Evolutionary conservation across 169 alveolate species (phyloP).

Genomic region (Plasmodium falciparum): DNA sequence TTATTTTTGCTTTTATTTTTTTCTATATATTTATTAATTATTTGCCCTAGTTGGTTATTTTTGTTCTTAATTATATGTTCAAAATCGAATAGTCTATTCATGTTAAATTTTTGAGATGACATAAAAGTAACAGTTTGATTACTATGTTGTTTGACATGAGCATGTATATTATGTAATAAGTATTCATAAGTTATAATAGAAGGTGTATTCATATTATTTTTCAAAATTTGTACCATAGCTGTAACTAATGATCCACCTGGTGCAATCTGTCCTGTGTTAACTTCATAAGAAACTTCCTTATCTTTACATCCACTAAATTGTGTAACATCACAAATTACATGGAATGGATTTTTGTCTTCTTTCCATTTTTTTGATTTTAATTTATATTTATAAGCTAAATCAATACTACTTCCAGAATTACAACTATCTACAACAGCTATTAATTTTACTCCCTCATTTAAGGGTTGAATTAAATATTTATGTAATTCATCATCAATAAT

Average conservation of each 20-base stretch:
- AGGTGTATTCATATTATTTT: background rate
- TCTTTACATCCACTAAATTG: slow-evolving; percentile 51
- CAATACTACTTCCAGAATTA: slow-evolving; percentile 67
- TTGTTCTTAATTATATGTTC: slow-evolving; percentile 29
- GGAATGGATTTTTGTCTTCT: slow-evolving; percentile 59
- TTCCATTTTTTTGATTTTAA: slow-evolving; percentile 56
- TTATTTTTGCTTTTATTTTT: slow-evolving; percentile 33
- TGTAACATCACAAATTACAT: slow-evolving; percentile 58
- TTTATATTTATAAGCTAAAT: slow-evolving; percentile 58
- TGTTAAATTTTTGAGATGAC: slow-evolving; percentile 52
- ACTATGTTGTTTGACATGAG: slow-evolving; percentile 8
- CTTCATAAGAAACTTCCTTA: slow-evolving; percentile 28
- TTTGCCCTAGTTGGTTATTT: slow-evolving; percentile 26
- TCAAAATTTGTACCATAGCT: slow-evolving; percentile 24
- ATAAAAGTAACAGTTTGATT: slow-evolving; percentile 26
- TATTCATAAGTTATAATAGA: slow-evolving; percentile 28
- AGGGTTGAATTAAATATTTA: slow-evolving; percentile 72
- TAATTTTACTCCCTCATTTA: slow-evolving; percentile 77
- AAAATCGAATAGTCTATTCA: slow-evolving; percentile 45
- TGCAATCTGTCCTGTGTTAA: slow-evolving; percentile 13
- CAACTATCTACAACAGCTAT: slow-evolving; percentile 84
- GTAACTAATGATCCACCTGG: slow-evolving; percentile 52
- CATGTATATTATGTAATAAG: slow-evolving; percentile 17
- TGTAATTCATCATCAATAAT: slow-evolving; percentile 79
- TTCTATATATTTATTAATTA: background rate